Evolutionary conservation across 805 yeast genomes (phyloP).

Genomic region (Ogataea paraovalis): DNA sequence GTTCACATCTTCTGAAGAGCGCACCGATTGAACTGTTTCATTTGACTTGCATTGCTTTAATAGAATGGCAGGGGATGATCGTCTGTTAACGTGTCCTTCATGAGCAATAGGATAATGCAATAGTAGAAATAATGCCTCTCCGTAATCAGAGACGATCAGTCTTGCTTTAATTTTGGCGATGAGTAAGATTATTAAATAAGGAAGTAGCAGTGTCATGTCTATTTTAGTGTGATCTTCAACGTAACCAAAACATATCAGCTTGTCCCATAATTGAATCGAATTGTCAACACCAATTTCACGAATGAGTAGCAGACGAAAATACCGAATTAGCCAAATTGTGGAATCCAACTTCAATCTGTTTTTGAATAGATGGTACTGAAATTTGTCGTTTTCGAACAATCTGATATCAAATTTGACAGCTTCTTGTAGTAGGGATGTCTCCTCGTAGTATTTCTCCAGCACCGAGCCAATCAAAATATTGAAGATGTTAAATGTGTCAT

Average conservation of each 20-base stretch:
- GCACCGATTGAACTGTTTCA: not conserved
- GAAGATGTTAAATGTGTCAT: slow-evolving; percentile 43
- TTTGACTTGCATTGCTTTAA: slow-evolving; percentile 2
- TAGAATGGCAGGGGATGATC: slow-evolving; percentile 14
- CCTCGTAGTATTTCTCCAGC: slow-evolving; percentile 36
- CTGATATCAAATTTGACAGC: slow-evolving; percentile 46
- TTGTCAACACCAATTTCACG: slow-evolving; percentile 42
- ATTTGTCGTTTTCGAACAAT: slow-evolving; percentile 48
- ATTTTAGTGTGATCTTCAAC: slow-evolving; percentile 10
- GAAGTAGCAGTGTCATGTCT: slow-evolving; percentile 34
- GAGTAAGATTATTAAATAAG: slow-evolving; percentile 39
- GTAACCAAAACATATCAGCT: slow-evolving; percentile 34
- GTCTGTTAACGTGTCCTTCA: slow-evolving; percentile 1
- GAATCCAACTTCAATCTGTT: slow-evolving; percentile 45
- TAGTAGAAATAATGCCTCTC: slow-evolving; percentile 45
- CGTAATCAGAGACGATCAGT: slow-evolving; percentile 46
- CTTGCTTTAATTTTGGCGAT: slow-evolving; percentile 40
- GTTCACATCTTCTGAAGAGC: not conserved
- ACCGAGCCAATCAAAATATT: slow-evolving; percentile 35
- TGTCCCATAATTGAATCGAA: slow-evolving; percentile 46
- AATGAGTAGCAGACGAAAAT: slow-evolving; percentile 41
- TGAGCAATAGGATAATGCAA: slow-evolving; percentile 43
- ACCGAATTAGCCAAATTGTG: slow-evolving; percentile 53
- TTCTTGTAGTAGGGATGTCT: slow-evolving; percentile 39
- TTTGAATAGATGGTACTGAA: slow-evolving; percentile 42